Evolutionary conservation across 2,329 filamentous ascomycete genomes (phyloP), one percentile per base, ranked within the genome.

Genomic region (Lecanicillium sp.): DNA sequence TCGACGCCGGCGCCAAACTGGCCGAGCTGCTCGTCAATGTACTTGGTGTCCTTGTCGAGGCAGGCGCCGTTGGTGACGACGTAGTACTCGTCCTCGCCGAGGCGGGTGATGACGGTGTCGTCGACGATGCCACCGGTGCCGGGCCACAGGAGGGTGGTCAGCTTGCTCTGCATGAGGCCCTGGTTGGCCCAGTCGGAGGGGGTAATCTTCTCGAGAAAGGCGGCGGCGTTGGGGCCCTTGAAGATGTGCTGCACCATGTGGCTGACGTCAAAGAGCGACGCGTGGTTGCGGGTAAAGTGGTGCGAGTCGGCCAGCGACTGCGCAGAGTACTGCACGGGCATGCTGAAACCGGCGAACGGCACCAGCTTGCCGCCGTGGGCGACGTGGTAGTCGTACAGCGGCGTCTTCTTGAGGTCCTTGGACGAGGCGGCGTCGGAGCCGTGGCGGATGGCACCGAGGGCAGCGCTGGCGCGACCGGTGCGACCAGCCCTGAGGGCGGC

Each of bases 181-280:
- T 95, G 73, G 25, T 70, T 67, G 34, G 72, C 69, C 36, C 92
- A 69, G 32, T 79, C 78, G 11, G 82, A 81, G 1, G 92, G 92
- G 1, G 89, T 95, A 44, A 98, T 70, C 48, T 70, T 79, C 68
- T 94, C 81, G 27, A 98, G 75, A 58, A 97, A 92, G 4, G 77
- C 76, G 18, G 82, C 74, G 5, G 87, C 89, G 25, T 84, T 84
- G 6, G 87, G 79, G 0, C 92, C 92, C 37, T 77, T 77, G 57
- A 98, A 79, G 49, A 81, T 75, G 61, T 95, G 88, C 66, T 95
- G 89, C 46, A 83, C 88, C 90, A 97, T 97, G 67, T 97, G 92
- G 59, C 84, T 84, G 39, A 97, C 92, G 62, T 98, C 92, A 57
- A 98, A 98, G 47, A 98, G 68, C 47, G 88, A 95, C 42, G 87